A percentile compares a stretch with the other conserved stretches of the same genome.
These are phyloP conservation scores for Debaryomyces robertsiae DNA, from an alignment of 1,139 yeast genomes.

Conservation along the genomic window DNA sequence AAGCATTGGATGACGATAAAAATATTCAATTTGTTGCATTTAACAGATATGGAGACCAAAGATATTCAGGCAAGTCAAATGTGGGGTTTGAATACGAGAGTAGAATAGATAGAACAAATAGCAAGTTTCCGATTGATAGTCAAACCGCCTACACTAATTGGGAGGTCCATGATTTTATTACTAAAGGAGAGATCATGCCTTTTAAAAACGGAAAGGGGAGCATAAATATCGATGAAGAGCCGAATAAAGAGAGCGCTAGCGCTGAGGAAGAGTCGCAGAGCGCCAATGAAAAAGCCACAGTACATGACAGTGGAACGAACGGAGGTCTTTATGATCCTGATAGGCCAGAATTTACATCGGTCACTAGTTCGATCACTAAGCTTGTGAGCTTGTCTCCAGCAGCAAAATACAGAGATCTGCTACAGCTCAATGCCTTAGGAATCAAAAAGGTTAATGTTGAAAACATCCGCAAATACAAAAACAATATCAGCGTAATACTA, in stretches of 20 bases:
- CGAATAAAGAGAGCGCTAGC: neutral
- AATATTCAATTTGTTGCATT: constrained; percentile 18
- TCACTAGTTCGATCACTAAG: constrained; percentile 24
- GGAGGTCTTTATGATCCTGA: constrained; percentile 22
- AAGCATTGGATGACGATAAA: constrained; percentile 7
- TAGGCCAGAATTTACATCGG: constrained; percentile 17
- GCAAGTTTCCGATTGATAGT: constrained; percentile 26
- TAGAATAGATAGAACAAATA: constrained; percentile 1
- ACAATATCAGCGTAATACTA: constrained; percentile 31
- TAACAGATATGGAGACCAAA: constrained; percentile 15
- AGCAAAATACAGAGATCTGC: constrained; percentile 31
- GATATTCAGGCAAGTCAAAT: constrained; percentile 16
- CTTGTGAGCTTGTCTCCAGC: constrained; percentile 35
- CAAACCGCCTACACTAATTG: constrained; percentile 29
- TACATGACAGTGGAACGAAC: constrained; percentile 5
- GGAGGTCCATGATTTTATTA: constrained; percentile 25
- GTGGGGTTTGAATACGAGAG: constrained; percentile 10
- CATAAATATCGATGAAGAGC: neutral
- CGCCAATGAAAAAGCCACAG: neutral
- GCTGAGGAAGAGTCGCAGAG: neutral
- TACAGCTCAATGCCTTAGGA: constrained; percentile 26
- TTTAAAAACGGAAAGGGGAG: neutral
- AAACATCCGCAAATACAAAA: constrained; percentile 34
- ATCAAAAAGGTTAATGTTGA: constrained; percentile 25
- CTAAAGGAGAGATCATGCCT: constrained; percentile 13